Base-by-base conservation (phyloP, 2,329 filamentous ascomycete genomes). In the Malbranchea cinnamomea region DNA sequence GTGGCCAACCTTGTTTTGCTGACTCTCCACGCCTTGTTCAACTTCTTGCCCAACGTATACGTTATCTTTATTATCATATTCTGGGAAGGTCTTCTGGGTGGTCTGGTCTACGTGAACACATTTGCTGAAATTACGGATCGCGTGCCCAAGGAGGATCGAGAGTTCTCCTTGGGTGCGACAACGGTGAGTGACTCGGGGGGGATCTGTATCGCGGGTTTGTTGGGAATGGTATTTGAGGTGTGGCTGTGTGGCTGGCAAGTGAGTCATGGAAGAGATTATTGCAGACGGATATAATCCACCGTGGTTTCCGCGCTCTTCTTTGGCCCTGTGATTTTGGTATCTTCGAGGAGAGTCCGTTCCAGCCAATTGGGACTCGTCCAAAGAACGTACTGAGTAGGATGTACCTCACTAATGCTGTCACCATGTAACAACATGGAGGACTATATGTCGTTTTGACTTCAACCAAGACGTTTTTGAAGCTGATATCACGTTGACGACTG, bases 81-180 rank as follows among this genome's bases (percentile, higher is more conserved):
- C 47, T 95, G 87, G 87, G 89, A 95, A 52, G 89, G 89, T 0
- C 54, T 95, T 8, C 62, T 98, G 0, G 89, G 89, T 1, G 89
- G 89, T 0, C 65, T 83, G 3, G 89, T 95, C 0, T 98, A 98
- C 45, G 85, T 95, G 36, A 92, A 87, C 46, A 93, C 85, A 0
- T 98, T 95, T 54, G 83, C 85, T 0, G 81, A 91, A 49, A 94
- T 98, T 37, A 78, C 83, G 50, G 83, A 94, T 45, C 74, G 75
- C 5, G 74, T 94, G 1, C 72, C 74, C 0, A 60, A 67, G 4
- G 69, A 74, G 18, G 84, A 94, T 31, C 68, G 87, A 4, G 89
- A 98, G 56, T 95, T 95, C 48, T 91, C 82, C 36, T 59, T 98
- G 2, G 75, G 81, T 0, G 87, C 85, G 0, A 89, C 84, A 2